A percentile compares a stretch with the other conserved stretches of the same genome.
Conservation (phyloP, 805 yeast genomes). For the Pichia nakasei region DNA sequence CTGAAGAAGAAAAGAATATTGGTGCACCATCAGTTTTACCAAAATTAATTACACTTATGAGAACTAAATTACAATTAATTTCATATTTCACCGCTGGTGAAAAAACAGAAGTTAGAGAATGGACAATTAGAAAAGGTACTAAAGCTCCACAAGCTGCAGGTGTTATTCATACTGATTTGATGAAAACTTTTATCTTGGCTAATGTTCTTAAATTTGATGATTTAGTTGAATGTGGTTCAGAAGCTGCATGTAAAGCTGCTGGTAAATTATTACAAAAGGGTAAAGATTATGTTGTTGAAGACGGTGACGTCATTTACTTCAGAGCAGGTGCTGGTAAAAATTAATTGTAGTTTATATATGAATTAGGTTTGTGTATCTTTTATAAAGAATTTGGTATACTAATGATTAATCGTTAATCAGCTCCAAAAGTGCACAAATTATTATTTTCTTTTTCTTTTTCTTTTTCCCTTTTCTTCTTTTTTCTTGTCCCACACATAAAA, state of each 20-base stretch:
- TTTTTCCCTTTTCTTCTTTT: no score
- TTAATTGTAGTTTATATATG: slow-evolving; percentile 6
- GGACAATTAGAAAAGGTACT: slow-evolving; percentile 73
- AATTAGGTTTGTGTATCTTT: not conserved
- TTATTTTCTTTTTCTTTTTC: no score
- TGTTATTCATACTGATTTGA: slow-evolving; percentile 77
- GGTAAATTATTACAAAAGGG: slow-evolving; percentile 64
- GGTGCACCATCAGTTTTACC: slow-evolving; percentile 47
- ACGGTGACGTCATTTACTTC: slow-evolving; percentile 73
- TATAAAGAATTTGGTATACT: no score
- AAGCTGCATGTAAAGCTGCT: slow-evolving; percentile 39
- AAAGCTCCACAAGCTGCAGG: slow-evolving; percentile 89
- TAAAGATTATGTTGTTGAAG: slow-evolving; percentile 69
- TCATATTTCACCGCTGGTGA: slow-evolving; percentile 87
- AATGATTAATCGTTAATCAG: no score
- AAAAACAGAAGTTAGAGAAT: slow-evolving; percentile 68
- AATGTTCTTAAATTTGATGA: slow-evolving; percentile 65
- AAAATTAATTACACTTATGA: slow-evolving; percentile 55
- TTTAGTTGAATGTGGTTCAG: slow-evolving; percentile 43
- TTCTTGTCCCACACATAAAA: no score
- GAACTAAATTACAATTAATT: slow-evolving; percentile 58
- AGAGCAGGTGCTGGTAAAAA: slow-evolving; percentile 62
- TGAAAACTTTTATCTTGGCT: slow-evolving; percentile 73
- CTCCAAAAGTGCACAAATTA: no score
- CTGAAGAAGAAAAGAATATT: slow-evolving; percentile 27